Conservation (phyloP, 352 stramenopile genomes). For the Phytopythium kandeliae region DNA sequence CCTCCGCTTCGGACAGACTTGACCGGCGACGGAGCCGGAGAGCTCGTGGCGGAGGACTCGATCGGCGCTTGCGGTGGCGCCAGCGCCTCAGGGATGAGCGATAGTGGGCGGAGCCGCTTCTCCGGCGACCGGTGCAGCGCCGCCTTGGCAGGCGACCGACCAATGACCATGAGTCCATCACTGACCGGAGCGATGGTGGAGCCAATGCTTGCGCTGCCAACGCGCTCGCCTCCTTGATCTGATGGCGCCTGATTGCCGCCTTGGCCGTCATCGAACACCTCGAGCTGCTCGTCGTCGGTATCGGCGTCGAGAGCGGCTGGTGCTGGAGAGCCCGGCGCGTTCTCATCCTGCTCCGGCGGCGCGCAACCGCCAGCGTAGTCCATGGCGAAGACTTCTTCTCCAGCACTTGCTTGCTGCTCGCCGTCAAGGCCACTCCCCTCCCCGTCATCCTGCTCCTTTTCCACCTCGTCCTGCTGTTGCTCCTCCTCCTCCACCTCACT, state of each 20-base stretch:
- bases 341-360: not conserved
- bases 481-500: conserved; percentile 7
- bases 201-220: not conserved
- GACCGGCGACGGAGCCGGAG: not conserved
- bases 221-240: conserved; percentile 9
- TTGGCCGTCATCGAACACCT: conserved; percentile 26
- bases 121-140: not conserved
- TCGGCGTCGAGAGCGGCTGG: too few relatives aligned
- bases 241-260: not conserved
- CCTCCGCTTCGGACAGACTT: not conserved
- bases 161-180: conserved; percentile 30
- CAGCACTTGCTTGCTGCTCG: conserved; percentile 4
- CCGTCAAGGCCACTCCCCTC: too few relatives aligned
- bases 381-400: conserved; percentile 13
- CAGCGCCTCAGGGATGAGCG: not conserved
- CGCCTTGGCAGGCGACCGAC: conserved; percentile 30
- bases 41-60: not conserved
- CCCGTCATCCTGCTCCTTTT: too few relatives aligned
- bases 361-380: conserved; percentile 7
- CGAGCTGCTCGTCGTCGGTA: conserved; percentile 33
- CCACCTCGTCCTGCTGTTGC: too few relatives aligned
- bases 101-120: not conserved
- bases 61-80: not conserved
- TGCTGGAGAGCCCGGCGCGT: not conserved
- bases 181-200: not conserved